Conservation (phyloP, 2,329 filamentous ascomycete species). For the Hypomyces perniciosus region DNA sequence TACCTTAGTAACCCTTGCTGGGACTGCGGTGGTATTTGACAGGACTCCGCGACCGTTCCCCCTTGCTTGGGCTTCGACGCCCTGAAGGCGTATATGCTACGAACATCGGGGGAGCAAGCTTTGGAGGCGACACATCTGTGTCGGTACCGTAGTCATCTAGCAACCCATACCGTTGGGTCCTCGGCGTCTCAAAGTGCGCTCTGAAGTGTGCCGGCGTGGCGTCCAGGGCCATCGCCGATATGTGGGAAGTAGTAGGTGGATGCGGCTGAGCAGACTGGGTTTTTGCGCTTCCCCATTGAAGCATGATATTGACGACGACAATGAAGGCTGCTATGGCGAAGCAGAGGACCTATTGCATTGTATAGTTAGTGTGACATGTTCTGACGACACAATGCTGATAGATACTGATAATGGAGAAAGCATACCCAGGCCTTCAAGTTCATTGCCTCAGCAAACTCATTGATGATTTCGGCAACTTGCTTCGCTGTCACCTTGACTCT, state of each 20-base stretch:
- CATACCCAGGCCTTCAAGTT: constrained; percentile 68
- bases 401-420: background rate
- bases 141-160: constrained; percentile 41
- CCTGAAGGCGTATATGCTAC: constrained; percentile 41
- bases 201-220: constrained; percentile 41
- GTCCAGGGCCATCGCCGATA: constrained; percentile 23
- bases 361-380: background rate
- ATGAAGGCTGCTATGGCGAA: constrained; percentile 2
- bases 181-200: constrained; percentile 46
- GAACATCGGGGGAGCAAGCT: constrained; percentile 35
- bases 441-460: constrained; percentile 86
- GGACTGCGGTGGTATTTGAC: constrained; percentile 38
- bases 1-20: constrained; percentile 26
- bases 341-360: constrained; percentile 1
- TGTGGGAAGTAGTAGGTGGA: constrained; percentile 13
- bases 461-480: constrained; percentile 88
- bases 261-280: constrained; percentile 10
- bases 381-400: background rate
- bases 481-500: constrained; percentile 75
- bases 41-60: constrained; percentile 43
- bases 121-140: constrained; percentile 44
- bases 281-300: constrained; percentile 1
- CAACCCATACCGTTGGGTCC: constrained; percentile 36
- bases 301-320: constrained; percentile 7
- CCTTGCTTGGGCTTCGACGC: constrained; percentile 45